Conservation (phyloP, 1,284 basidiomycete species). For the Fomitopsis betulina region DNA sequence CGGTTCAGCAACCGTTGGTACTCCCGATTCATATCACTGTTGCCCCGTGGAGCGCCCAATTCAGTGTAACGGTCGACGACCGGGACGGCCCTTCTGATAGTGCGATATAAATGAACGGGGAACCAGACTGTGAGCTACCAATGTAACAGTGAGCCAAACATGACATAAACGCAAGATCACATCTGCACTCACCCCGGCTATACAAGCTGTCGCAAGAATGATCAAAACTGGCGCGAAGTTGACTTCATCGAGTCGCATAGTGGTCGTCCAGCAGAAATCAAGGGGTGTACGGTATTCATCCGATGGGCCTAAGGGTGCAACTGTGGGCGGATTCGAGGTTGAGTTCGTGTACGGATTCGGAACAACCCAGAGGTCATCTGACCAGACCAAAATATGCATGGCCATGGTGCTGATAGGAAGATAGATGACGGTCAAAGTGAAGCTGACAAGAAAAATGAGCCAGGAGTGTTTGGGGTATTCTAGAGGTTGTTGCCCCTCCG, state of each 20-base stretch:
- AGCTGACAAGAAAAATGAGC: conserved; percentile 54
- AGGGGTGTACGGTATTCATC: conserved; percentile 56
- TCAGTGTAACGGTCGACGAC: conserved; percentile 68
- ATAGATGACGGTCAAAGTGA: conserved; percentile 61
- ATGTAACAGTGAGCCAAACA: not conserved
- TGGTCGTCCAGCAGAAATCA: conserved; percentile 79
- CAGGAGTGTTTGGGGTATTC: conserved; percentile 40
- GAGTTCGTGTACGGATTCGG: conserved; percentile 64
- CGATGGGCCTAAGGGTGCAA: conserved; percentile 49
- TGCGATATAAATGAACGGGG: conserved; percentile 56
- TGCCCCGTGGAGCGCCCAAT: conserved; percentile 56
- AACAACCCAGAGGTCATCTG: conserved; percentile 69
- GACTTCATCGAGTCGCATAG: conserved; percentile 65
- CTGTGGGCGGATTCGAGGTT: conserved; percentile 43
- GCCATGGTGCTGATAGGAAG: conserved; percentile 70
- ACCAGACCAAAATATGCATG: conserved; percentile 69
- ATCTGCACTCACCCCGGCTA: conserved; percentile 43
- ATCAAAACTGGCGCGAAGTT: conserved; percentile 70
- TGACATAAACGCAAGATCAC: not conserved
- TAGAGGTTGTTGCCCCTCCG: conserved; percentile 53
- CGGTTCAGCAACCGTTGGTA: conserved; percentile 64
- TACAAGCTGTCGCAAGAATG: conserved; percentile 49
- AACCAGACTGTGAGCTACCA: conserved; percentile 70
- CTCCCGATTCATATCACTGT: conserved; percentile 62
- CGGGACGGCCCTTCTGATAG: conserved; percentile 58